Evolutionary conservation across 2,329 filamentous ascomycete species (phyloP), one percentile per base, ranked within the genome.

Genomic region (Talaromyces sp.): DNA sequence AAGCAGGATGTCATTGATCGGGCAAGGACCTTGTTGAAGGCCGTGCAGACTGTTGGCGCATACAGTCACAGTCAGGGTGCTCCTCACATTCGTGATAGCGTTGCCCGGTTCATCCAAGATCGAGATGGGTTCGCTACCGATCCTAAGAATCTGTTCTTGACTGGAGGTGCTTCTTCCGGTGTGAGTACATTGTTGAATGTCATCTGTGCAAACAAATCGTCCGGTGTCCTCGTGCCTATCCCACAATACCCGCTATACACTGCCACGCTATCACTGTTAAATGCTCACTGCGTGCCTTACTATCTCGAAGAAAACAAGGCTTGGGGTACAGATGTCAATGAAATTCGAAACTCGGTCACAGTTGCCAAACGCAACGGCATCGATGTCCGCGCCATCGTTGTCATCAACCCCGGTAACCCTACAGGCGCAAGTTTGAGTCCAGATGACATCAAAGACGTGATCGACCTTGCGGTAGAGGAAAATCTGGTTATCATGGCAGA

Each of bases 161-260:
- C 91, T 67, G 91, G 87, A 27, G 95, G 95, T 74, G 95, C 95
- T 68, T 97, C 93, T 3, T 92, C 93, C 3, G 95, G 94, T 70
- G 95, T 99, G 69, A 97, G 93, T 84, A 96, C 93, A 13, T 88
- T 98, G 69, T 86, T 99, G 67, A 89, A 95, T 80, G 85, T 96
- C 76, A 92, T 99, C 77, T 96, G 92, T 81, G 87, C 91, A 61
- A 84, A 84, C 62, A 87, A 89, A 60, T 84, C 90, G 67, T 90
- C 90, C 5, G 95, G 95, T 67, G 87, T 99, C 64, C 88, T 99
- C 68, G 90, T 98, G 22, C 95, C 94, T 27, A 98, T 99, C 71
- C 95, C 95, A 7, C 95, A 99, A 80, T 99, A 99, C 79, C 95
- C 95, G 27, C 89, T 99, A 58, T 99, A 99, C 83, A 98, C 94